These are phyloP conservation scores for Salix arbutifolia DNA, from an alignment of 345 rosid species.

Conservation along the genomic window DNA sequence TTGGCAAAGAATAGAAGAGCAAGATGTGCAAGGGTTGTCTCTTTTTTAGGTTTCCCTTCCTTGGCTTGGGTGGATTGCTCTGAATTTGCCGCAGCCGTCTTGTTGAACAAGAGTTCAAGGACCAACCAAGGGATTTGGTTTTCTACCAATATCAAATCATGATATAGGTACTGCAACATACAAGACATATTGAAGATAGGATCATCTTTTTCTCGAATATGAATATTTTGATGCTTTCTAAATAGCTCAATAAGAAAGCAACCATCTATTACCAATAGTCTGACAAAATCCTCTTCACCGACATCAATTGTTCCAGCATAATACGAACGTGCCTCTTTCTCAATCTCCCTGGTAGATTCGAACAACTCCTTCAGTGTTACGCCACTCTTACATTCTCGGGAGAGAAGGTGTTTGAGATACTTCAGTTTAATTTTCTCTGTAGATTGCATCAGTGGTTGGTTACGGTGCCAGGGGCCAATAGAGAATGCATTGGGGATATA, in stretches of 20 bases:
- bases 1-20: neutral
- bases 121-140: conserved; percentile 32
- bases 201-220: conserved; percentile 4
- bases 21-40: neutral
- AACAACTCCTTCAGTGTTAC: neutral
- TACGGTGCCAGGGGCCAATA: conserved; percentile 27
- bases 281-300: neutral
- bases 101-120: conserved; percentile 17
- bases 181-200: conserved; percentile 28
- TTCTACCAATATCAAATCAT: conserved; percentile 35
- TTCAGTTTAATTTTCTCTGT: conserved; percentile 19
- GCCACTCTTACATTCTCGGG: neutral
- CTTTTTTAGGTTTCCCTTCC: too few species aligned
- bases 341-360: neutral
- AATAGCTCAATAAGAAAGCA: conserved; percentile 30
- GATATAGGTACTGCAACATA: conserved; percentile 22
- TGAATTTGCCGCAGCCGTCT: neutral
- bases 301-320: conserved; percentile 6
- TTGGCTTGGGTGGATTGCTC: neutral
- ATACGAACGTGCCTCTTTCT: conserved; percentile 14
- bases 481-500: conserved; percentile 28
- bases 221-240: neutral
- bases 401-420: conserved; percentile 22
- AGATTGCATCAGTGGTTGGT: neutral
- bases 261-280: conserved; percentile 29